A percentile compares a stretch with the other conserved stretches of the same genome.
Conservation (phyloP, 176 grass and related monocot genomes). For the Bonia amplexicaulis region DNA sequence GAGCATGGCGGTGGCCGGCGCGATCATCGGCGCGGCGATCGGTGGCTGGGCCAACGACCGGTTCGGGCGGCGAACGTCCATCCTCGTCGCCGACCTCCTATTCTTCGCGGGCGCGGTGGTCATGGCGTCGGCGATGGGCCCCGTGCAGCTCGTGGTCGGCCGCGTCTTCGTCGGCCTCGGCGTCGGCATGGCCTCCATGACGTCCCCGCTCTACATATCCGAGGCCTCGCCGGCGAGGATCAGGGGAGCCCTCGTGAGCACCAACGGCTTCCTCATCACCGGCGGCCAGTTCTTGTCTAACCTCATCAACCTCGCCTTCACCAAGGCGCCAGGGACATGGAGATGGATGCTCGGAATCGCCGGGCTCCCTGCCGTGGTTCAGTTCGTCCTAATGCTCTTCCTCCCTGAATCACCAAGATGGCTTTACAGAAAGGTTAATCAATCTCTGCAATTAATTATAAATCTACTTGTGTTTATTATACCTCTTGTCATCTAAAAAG, state of each 20-base stretch:
- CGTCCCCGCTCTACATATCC: slow-evolving; percentile 79
- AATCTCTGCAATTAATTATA: not conserved
- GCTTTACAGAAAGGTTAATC: slow-evolving; percentile 69
- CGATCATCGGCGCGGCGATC: slow-evolving; percentile 73
- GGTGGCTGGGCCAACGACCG: slow-evolving; percentile 79
- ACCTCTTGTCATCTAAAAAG: not conserved
- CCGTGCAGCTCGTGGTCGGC: slow-evolving; percentile 46
- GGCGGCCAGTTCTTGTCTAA: slow-evolving; percentile 87
- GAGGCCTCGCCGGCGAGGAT: slow-evolving; percentile 75
- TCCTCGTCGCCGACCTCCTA: slow-evolving; percentile 58
- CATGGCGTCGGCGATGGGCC: slow-evolving; percentile 55
- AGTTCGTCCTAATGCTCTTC: slow-evolving; percentile 64
- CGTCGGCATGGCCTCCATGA: slow-evolving; percentile 94
- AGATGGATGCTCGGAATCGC: slow-evolving; percentile 92
- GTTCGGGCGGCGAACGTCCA: slow-evolving; percentile 57
- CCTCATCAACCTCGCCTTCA: slow-evolving; percentile 86
- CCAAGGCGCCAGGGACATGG: slow-evolving; percentile 77
- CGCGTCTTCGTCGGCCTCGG: slow-evolving; percentile 72
- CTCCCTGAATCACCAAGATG: slow-evolving; percentile 80
- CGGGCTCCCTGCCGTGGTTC: slow-evolving; percentile 58
- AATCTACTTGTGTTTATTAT: too few species aligned
- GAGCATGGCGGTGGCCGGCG: slow-evolving; percentile 84
- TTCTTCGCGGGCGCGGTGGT: slow-evolving; percentile 73
- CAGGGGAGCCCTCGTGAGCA: slow-evolving; percentile 79
- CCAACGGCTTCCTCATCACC: slow-evolving; percentile 80